These are phyloP conservation scores for Arabidopsis lyrata DNA, from an alignment of 441 rosid genomes.

Conservation along the genomic window DNA sequence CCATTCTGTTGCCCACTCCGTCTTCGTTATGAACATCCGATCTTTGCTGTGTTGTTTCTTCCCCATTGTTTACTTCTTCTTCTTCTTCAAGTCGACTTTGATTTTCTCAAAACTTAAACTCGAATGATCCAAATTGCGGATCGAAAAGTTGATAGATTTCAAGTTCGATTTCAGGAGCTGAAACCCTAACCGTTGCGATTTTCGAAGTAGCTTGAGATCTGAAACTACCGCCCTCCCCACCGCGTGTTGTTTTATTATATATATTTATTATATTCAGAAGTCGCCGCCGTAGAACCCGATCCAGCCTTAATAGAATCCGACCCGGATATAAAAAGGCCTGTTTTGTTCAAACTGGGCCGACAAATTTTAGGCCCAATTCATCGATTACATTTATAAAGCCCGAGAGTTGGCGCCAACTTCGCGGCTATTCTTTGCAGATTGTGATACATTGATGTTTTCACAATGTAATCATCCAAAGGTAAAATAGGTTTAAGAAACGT, in stretches of 20 bases:
- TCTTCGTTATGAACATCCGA: conserved; percentile 89
- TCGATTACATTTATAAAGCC: not conserved
- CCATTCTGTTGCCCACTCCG: conserved; percentile 99
- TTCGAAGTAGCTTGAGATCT: conserved; percentile 19
- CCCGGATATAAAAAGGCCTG: conserved; percentile 11
- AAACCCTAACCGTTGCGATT: conserved; percentile 7
- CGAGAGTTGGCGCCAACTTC: conserved; percentile 24
- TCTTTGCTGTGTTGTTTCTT: conserved; percentile 97
- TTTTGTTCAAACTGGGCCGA: not conserved
- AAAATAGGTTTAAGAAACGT: not conserved
- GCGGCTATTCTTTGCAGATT: not conserved
- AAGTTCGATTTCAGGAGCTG: conserved; percentile 1
- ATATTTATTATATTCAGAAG: not conserved
- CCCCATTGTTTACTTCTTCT: conserved; percentile 56
- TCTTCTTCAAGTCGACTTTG: conserved; percentile 12
- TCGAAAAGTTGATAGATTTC: not conserved
- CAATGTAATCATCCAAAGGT: no score
- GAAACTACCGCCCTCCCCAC: conserved; percentile 39
- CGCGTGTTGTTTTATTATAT: conserved; percentile 14
- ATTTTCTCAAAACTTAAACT: not conserved
- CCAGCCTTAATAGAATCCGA: not conserved
- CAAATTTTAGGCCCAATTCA: not conserved
- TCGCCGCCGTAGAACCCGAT: conserved; percentile 23
- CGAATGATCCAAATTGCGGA: not conserved
- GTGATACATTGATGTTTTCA: no score